Evolutionary conservation across 2,329 filamentous ascomycete species (phyloP), one percentile per base, ranked within the genome.

Genomic region (Epichloe glyceriae): DNA sequence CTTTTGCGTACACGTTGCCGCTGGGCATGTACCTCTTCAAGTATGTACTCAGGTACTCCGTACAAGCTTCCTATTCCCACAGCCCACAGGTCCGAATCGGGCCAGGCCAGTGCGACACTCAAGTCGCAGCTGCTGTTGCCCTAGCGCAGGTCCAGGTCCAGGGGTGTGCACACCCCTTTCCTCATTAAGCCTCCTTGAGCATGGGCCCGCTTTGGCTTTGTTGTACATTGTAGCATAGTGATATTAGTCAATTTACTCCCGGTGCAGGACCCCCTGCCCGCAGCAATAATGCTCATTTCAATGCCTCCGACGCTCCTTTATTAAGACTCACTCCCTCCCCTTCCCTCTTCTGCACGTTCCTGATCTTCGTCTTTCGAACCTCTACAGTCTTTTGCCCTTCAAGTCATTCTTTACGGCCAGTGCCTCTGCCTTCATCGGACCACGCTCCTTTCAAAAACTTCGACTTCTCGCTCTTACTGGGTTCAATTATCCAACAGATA

Each of bases 391-490:
- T 47, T 57, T 52, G 46, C 51, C 50, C 49, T 55, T 53, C 58
- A 49, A 56, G 53, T 55, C 57, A 58, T 58, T 58, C 57, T 51
- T 57, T 58, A 51, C 35, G 46, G 46, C 26, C 40, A 49, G 38
- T 40, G 20, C 41, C 52, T 45, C 40, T 49, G 42, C 48, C 50
- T 49, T 38, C 47, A 54, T 53, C 54, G 54, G 51, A 49, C 40
- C 52, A 56, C 55, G 26, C 46, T 55, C 54, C 20, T 50, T 49
- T 39, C 10, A 46, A 38, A 30, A 26, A 34, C 26, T 19, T 46
- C 34, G 11, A 17, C 35, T 44, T 33, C 4, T 20, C 22, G 33
- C 40, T 46, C 22, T 39, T 30, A 5, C 41, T 34, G 44, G 14
- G 8, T 17, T 35, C 35, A 19, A 38, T 17, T 39, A 19, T 46